A percentile compares a stretch with the other conserved stretches of the same genome.
phyloP scores from a whole-genome alignment of 495 filamentous ascomycete genomes.

The Lophiostoma macrostomum region DNA sequence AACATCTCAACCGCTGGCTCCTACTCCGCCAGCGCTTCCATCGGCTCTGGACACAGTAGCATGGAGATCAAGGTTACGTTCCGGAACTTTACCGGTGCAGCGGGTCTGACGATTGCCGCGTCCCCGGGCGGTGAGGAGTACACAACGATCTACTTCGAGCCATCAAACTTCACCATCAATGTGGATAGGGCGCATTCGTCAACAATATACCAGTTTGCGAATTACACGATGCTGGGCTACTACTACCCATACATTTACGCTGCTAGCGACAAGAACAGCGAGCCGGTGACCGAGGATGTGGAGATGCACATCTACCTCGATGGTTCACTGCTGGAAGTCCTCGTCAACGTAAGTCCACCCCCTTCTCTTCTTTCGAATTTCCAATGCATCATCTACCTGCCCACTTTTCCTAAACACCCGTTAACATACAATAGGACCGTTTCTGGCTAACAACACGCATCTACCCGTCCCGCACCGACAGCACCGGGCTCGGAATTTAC shows the following conservation, averaged over 20 bases:
- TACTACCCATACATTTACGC: conserved; percentile 39
- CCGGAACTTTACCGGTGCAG: conserved; percentile 29
- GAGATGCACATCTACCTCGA: conserved; percentile 40
- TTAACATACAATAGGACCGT: conserved; percentile 28
- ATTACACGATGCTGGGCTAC: conserved; percentile 37
- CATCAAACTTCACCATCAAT: conserved; percentile 37
- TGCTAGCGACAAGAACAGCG: no score
- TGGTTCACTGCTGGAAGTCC: conserved; percentile 40
- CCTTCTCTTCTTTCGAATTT: neutral
- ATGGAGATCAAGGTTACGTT: conserved; percentile 37
- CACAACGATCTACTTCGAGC: conserved; percentile 40
- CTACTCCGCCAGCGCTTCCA: conserved; percentile 1
- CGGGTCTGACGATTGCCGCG: conserved; percentile 36
- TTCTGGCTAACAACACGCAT: conserved; percentile 42
- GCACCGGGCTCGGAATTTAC: conserved; percentile 38
- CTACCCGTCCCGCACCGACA: conserved; percentile 36
- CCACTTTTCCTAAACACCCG: no score
- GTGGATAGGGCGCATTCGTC: conserved; percentile 38
- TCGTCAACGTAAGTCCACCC: conserved; percentile 34
- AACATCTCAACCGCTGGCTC: no score
- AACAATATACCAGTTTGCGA: conserved; percentile 34
- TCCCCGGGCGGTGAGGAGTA: conserved; percentile 40
- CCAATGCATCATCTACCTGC: conserved; percentile 4
- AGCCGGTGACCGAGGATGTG: conserved; percentile 30
- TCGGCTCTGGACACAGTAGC: conserved; percentile 26